Evolutionary conservation across 1,284 basidiomycete species (phyloP), one percentile per base, ranked within the genome.

Genomic region (Pseudozyma pruni): DNA sequence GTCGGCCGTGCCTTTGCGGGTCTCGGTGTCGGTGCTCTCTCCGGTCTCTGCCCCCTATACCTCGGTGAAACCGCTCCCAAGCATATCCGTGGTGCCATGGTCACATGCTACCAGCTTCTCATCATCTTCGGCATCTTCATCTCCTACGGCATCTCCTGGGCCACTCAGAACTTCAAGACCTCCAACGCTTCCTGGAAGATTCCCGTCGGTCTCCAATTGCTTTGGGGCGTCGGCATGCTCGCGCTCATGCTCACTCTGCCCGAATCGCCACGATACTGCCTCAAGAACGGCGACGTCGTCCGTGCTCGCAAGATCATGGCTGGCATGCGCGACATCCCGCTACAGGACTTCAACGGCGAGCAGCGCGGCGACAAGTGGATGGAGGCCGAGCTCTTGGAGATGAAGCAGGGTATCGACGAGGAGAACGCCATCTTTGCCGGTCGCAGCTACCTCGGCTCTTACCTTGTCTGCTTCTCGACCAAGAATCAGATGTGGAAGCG

Each of bases 181-280:
- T 70, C 62, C 8, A 45, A 62, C 11, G 74, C 69, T 4, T 35
- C 61, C 6, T 77, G 75, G 75, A 88, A 89, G 51, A 91, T 93
- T 78, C 91, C 91, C 41, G 90, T 90, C 69, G 86, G 87, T 49
- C 83, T 93, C 61, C 91, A 93, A 58, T 81, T 84, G 35, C 66
- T 84, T 13, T 85, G 85, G 71, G 83, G 84, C 7, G 56, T 84
- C n/a, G 80, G 87, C 70, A 75, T 84, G 52, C 58, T 78, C 38
- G 53, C 86, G 66, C 83, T 86, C 78, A 84, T 77, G 70, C 72
- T 78, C 42, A 84, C 87, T 53, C 84, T 88, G 43, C 88, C 89
- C 83, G 81, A 89, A 85, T 93, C 92, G 22, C 92, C 93, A 17
- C 91, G 93, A 81, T 94, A 87, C 87, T 87, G 89, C 48, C 86